Evolutionary conservation across 108 stramenopile species (phyloP).

Genomic region (Skeletonema costatum): DNA sequence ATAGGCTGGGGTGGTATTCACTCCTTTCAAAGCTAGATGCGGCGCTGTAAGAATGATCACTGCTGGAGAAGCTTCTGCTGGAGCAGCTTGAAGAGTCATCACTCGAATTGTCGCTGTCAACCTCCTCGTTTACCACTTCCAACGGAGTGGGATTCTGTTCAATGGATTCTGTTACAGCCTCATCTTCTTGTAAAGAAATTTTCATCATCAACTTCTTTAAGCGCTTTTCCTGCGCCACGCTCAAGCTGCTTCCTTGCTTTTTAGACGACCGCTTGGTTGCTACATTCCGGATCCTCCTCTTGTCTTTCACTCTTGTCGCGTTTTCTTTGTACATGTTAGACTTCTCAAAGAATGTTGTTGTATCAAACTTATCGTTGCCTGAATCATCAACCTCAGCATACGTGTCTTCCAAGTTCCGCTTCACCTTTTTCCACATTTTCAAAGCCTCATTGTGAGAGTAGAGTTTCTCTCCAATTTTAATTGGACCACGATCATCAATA

Average conservation of each 20-base stretch:
- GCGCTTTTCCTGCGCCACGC: not conserved
- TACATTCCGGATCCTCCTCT: not conserved
- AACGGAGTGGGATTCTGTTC: not conserved
- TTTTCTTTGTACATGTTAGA: conserved; percentile 6
- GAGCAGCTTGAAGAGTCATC: not conserved
- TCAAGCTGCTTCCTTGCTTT: not conserved
- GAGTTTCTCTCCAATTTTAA: conserved; percentile 25
- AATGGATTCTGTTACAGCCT: not conserved
- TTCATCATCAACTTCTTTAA: not conserved
- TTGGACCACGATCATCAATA: conserved; percentile 21
- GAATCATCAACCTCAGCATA: not conserved
- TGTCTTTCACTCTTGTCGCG: not conserved
- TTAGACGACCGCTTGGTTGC: not conserved
- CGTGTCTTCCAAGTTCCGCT: conserved; percentile 1
- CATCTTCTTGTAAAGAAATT: not conserved
- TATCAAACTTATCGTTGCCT: conserved; percentile 5
- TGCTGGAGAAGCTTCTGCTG: not conserved
- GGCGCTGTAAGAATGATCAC: not conserved
- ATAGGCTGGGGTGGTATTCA: not conserved
- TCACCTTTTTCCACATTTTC: conserved; percentile 12
- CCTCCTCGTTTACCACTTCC: not conserved
- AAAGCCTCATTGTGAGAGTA: conserved; percentile 26
- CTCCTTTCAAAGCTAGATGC: not conserved
- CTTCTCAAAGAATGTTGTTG: conserved; percentile 13
- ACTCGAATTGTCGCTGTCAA: not conserved